Evolutionary conservation across 2,329 filamentous ascomycete genomes (phyloP), one percentile per base, ranked within the genome.

Genomic region (Sporothrix humicola): DNA sequence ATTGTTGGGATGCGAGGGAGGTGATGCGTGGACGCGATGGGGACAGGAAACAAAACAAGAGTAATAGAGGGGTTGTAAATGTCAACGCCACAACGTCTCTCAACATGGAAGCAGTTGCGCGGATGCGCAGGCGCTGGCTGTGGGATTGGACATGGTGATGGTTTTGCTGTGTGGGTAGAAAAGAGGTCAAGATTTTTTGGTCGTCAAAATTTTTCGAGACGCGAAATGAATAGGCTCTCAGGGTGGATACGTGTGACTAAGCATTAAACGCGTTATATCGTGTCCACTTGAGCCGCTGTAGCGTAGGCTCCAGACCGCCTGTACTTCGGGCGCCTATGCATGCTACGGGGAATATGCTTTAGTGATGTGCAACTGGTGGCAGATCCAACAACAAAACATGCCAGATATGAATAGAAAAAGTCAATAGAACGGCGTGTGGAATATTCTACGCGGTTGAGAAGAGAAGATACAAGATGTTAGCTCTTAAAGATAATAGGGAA

Each of bases 131-230:
- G 37, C 56, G 17, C n/a, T 23, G 52, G 52, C 52, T 2, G 3
- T 10, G 20, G n/a, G n/a, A 10, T 56, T 37, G 9, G 52, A 10
- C 20, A 26, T 56, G 52, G 52, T 56, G 52, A 20, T 56, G 31
- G 31, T 37, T 37, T 37, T 37, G 20, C 9, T 2, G 37, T 65
- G 8, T 23, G n/a, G 37, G 59, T 26, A 26, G 42, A 48, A 23
- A 66, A 23, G 12, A 66, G 37, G 42, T 23, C 20, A n/a, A 65
- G 61, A 66, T 15, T 66, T 66, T 66, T 48, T 17, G 61, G 42
- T 3, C 13, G 61, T 48, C 42, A 20, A 66, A 66, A 48, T 26
- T 66, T 66, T 65, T 26, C 20, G 15, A 23, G 8, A 15, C 59
- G 42, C 61, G 61, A 48, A 66, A 48, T 66, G 61, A 48, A 66